A percentile compares a stretch with the other conserved stretches of the same genome.
These are phyloP conservation scores for Trichoderma sp. DNA, from an alignment of 2,329 filamentous ascomycete genomes.

Conservation along the genomic window DNA sequence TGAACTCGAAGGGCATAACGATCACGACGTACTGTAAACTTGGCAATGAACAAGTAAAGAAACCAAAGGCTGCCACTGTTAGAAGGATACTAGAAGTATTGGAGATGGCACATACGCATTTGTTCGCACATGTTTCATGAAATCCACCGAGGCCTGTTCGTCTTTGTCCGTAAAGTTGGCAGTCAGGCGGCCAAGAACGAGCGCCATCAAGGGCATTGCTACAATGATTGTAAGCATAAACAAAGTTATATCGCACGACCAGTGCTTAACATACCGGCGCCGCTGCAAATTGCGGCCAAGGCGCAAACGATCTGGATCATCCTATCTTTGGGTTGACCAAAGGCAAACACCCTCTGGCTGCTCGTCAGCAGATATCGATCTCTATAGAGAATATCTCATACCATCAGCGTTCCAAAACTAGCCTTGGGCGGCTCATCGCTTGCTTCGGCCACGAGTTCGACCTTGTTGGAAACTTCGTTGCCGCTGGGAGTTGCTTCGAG, in stretches of 20 bases:
- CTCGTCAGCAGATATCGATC: not conserved
- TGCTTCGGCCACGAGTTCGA: not conserved
- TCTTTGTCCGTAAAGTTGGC: not conserved
- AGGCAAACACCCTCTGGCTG: not conserved
- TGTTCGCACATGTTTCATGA: not conserved
- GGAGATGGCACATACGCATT: not conserved
- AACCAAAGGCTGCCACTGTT: not conserved
- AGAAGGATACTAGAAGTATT: not conserved
- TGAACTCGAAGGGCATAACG: not conserved
- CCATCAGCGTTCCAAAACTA: not conserved
- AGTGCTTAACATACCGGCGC: not conserved
- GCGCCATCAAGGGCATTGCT: not conserved
- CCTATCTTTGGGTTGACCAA: not conserved
- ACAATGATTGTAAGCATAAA: not conserved
- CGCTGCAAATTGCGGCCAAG: not conserved
- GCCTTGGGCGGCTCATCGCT: not conserved
- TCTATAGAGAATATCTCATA: not conserved
- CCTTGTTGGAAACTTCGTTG: not conserved
- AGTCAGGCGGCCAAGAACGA: not conserved
- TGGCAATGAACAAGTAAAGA: not conserved
- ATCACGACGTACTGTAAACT: not conserved
- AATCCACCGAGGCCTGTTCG: not conserved
- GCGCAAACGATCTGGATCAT: not conserved
- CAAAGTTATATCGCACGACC: not conserved
- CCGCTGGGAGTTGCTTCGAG: not conserved